Conservation (phyloP, 768 basidiomycete genomes). For the Coprinellus micaceus region DNA sequence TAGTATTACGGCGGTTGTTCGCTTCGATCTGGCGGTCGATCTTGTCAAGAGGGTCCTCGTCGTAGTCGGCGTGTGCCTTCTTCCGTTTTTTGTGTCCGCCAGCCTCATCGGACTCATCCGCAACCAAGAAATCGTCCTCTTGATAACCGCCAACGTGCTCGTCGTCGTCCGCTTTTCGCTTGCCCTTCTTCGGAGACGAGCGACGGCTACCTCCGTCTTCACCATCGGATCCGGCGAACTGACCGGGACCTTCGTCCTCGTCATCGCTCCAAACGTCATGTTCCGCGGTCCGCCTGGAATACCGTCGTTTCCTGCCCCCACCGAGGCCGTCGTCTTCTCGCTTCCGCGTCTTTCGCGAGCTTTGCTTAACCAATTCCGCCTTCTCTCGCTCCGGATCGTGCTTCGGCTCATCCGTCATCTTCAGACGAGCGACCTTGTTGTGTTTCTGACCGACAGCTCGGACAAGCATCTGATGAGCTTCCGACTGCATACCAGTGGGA, state of each 20-base stretch:
- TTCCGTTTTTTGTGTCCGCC: conserved; percentile 36
- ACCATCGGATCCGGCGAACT: conserved; percentile 52
- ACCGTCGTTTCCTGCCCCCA: conserved; percentile 44
- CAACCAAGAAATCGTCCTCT: conserved; percentile 82
- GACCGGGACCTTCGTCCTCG: conserved; percentile 52
- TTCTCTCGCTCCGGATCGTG: conserved; percentile 75
- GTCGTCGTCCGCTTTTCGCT: conserved; percentile 33
- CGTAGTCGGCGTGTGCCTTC: conserved; percentile 34
- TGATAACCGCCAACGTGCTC: conserved; percentile 47
- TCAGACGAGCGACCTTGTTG: conserved; percentile 72
- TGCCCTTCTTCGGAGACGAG: conserved; percentile 37
- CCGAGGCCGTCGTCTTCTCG: conserved; percentile 49
- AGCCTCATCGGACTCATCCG: conserved; percentile 72
- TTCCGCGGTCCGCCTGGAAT: conserved; percentile 37
- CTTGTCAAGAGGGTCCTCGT: conserved; percentile 64
- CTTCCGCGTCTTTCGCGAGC: conserved; percentile 60
- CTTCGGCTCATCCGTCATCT: conserved; percentile 75
- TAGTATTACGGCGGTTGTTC: conserved; percentile 33
- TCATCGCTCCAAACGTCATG: conserved; percentile 59
- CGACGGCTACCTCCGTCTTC: conserved; percentile 42
- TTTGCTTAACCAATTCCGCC: conserved; percentile 61
- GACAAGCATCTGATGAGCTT: conserved; percentile 86
- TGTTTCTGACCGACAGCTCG: conserved; percentile 84
- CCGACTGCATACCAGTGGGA: conserved; percentile 86
- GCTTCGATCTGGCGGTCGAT: conserved; percentile 68